Base-by-base conservation (phyloP, 129 eudicot genomes). In the Erigeron canadensis region DNA sequence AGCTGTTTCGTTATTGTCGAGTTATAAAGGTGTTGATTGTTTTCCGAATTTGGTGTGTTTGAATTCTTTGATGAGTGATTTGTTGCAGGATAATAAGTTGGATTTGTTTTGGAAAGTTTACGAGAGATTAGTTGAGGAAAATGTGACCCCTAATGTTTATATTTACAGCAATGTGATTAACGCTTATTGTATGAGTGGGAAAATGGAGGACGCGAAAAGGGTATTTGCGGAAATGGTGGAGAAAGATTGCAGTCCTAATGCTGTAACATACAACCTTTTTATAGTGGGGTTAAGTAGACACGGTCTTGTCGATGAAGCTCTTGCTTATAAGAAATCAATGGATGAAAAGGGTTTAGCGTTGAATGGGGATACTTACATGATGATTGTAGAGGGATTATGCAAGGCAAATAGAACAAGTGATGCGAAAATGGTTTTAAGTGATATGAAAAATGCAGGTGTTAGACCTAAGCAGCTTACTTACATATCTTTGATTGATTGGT, bases 71-170 rank as follows among this genome's bases (percentile, higher is more conserved):
- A 57, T 72, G 76, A 77, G 69, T 21, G 81, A 81, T 77, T 67
- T 81, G 42, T 81, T 81, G 55, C 77, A 67, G 50, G 51, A 55
- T 68, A 56, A 77, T 44, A 72, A 65, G 70, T 62, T 73, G 80
- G 75, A 69, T 12, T 73, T 82, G 79, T 73, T 81, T 77, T 81
- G 82, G 80, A 77, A 77, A 59, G 77, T 77, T 38, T 72, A 77
- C 40, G 57, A 67, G 73, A 65, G 23, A 34, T 56, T 81, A 48
- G 2, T 6, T 13, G 80, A 81, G 41, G 79, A n/a, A 1, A 45
- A 73, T 9, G 65, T 72, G 38, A 22, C 17, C 6, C 64, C 28
- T 53, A 77, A 81, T 77, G 79, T 61, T 53, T 82, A 77, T 53
- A 82, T 43, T 0, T 73, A 72, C 16, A 67, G 73, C 15, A 63